Base-by-base conservation (phyloP, 176 grass and related monocot species). In the Panicum miliaceum region DNA sequence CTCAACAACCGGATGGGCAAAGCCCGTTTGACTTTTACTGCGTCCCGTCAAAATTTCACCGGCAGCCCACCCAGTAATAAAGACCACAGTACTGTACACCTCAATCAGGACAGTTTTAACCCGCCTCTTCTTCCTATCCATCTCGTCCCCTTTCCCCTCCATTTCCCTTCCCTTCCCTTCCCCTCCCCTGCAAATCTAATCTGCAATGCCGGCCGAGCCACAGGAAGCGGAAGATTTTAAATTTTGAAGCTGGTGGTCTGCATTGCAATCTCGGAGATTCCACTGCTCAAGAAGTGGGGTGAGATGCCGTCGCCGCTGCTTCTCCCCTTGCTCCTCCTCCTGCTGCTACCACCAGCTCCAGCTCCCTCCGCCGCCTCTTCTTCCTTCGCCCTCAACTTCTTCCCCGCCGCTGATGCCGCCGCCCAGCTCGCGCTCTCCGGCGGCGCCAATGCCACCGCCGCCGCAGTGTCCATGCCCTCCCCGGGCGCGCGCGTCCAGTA, bases 371-470 rank as follows among this genome's bases (percentile, higher is more conserved):
- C 29, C 46, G 12, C 19, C 35, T 15, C 77, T 40, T 9, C 27
- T 20, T 52, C 20, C 50, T 94, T 97, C 79, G 88, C 91, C 50
- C 80, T 94, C 37, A 81, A 89, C 25, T 88, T 89, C 48, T 92
- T 89, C 78, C 91, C 84, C 8, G 92, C 63, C 75, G 82, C 82
- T 65, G n/a, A n/a, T n/a, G 23, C 67, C 40, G 42, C 70, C 46
- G 60, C 89, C n/a, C 84, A 90, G 81, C 81, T 97, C 73, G 84
- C 62, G 15, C 90, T 97, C 72, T 85, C 85, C 76, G 88, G 81
- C 12, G 81, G 37, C 36, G 84, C 81, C 79, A 85, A 89, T 54
- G 79, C 64, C 81, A 79, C 85, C 72, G 66, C 86, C 47, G 47
- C 74, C 59, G 79, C 73, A 53, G 51, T 90, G 84, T 80, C 64